phyloP scores from a whole-genome alignment of 2,329 filamentous ascomycete genomes.

The Elsinoe arachidis region DNA sequence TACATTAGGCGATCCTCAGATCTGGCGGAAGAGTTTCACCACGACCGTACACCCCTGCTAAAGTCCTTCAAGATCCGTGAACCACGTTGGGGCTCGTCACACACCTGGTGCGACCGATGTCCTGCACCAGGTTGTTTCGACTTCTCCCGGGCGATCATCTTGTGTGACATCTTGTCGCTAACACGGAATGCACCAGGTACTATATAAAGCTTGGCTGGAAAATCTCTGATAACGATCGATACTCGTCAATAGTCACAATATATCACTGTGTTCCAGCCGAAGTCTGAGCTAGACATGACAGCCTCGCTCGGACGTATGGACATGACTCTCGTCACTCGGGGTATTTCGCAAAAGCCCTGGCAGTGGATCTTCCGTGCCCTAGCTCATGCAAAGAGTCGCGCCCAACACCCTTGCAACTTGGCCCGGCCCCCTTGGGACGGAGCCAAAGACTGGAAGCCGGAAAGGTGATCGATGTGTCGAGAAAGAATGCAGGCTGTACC shows the following conservation, averaged over 20 bases:
- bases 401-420: not conserved
- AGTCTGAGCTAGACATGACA: not conserved
- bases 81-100: not conserved
- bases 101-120: not conserved
- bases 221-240: not conserved
- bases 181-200: not conserved
- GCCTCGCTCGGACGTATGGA: not conserved
- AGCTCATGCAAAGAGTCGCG: slow-evolving; percentile 3
- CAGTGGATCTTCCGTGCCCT: not conserved
- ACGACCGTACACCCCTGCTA: not conserved
- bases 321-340: slow-evolving; percentile 5
- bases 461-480: not conserved
- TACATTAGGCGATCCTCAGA: not conserved
- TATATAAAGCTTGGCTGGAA: not conserved
- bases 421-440: not conserved
- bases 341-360: not conserved
- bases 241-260: not conserved
- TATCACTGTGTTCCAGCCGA: not conserved
- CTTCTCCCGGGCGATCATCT: not conserved
- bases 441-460: not conserved
- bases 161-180: not conserved
- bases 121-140: not conserved
- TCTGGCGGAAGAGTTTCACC: not conserved
- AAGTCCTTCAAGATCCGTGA: not conserved
- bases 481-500: not conserved